Percentiles rank a stretch among this genome's conserved stretches.
phyloP scores from a whole-genome alignment of 306 rosid genomes.

The Corylus avellana region DNA sequence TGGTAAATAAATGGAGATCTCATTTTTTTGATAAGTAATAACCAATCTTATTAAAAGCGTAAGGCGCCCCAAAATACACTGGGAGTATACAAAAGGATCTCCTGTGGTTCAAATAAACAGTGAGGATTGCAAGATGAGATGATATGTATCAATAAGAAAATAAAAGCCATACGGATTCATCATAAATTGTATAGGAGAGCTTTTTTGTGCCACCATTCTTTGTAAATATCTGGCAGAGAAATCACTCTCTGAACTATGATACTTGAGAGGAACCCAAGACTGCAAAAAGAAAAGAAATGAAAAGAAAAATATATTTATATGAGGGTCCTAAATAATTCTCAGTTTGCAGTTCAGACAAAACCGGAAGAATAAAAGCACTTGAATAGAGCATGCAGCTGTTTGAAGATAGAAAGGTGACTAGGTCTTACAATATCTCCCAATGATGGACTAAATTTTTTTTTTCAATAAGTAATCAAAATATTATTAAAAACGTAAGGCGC shows the following conservation, averaged over 20 bases:
- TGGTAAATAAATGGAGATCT: too few species aligned
- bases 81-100: too few species aligned
- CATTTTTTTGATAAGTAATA: too few species aligned
- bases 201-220: constrained; percentile 64
- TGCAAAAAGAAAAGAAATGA: constrained; percentile 32
- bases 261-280: constrained; percentile 84
- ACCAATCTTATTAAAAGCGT: too few species aligned
- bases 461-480: too few species aligned
- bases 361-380: not conserved
- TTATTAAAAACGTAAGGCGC: too few species aligned
- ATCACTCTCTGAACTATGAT: constrained; percentile 78
- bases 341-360: not conserved
- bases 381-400: not conserved
- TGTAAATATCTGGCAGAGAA: constrained; percentile 59
- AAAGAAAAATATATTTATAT: not conserved
- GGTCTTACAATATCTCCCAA: not conserved
- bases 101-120: too few species aligned
- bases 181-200: constrained; percentile 62
- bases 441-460: not conserved
- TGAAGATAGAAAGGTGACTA: not conserved
- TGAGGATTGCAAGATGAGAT: too few species aligned
- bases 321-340: not conserved
- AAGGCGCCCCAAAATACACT: too few species aligned
- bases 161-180: constrained; percentile 65
- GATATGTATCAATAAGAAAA: not conserved